Base-by-base conservation (phyloP, 352 stramenopile genomes). In the Phytophthora syringae region DNA sequence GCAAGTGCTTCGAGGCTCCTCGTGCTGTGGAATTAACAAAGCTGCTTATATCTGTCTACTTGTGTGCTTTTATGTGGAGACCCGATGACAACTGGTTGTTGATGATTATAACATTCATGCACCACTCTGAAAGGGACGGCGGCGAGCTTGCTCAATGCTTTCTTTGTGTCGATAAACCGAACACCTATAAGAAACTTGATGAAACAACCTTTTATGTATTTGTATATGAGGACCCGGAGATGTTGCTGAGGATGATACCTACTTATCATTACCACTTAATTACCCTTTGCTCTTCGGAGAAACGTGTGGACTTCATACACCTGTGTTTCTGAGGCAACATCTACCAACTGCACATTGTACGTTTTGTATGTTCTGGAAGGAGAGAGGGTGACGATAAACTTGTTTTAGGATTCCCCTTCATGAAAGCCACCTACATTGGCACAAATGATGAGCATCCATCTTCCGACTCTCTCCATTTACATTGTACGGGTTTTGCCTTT, bases 321-420 rank as follows among this genome's bases (percentile, higher is more conserved):
- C 86, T 94, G 86, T 94, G 86, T 94, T 94, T 90, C 90, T 94
- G 86, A 94, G 84, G 84, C 79, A 83, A 86, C 66, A 52, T 36
- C 18, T 27, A 55, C 24, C 43, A 64, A 32, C 7, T 71, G 9
- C 64, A 25, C 80, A 42, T 63, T 32, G 27, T 32, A 32, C 9
- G 27, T 32, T 32, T 48, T 70, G 27, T 40, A 34, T 64, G 13
- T 62, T 55, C 6, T 44, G 15, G 21, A 52, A 25, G 55, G 49
- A 60, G 54, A 68, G 68, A 79, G 76, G 68, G 67, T 90, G 84
- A 93, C 60, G 84, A 94, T 49, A 91, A 75, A 70, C 49, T 71
- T 84, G 67, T 88, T 89, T 92, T 77, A 66, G 82, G 81, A 93
- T 93, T 93, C 85, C 85, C 84, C 82, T 93, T 93, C 85, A 87